A percentile compares a stretch with the other conserved stretches of the same genome.
Conservation (phyloP, 495 filamentous ascomycete species). For the Aeminium ludgeri region DNA sequence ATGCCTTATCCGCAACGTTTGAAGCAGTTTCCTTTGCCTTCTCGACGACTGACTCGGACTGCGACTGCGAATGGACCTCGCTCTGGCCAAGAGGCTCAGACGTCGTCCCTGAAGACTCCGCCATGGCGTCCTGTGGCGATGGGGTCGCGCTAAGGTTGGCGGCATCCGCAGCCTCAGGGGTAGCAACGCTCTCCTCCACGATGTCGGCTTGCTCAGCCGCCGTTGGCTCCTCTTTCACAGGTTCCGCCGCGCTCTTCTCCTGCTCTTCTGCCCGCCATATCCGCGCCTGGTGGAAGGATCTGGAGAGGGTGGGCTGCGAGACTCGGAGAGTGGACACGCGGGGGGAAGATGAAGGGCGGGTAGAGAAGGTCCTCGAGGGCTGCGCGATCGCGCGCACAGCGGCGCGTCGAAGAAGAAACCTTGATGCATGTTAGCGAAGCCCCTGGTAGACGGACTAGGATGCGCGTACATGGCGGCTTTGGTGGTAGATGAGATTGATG, state of each 20-base stretch:
- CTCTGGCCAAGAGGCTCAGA: background rate
- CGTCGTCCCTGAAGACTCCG: constrained; percentile 9
- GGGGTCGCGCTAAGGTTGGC: background rate
- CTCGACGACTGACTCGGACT: constrained; percentile 1
- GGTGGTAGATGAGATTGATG: background rate
- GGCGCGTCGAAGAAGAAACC: constrained; percentile 40
- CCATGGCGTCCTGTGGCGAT: constrained; percentile 3
- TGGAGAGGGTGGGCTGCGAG: background rate
- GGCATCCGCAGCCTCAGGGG: too few relatives aligned
- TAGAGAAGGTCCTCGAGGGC: constrained; percentile 1
- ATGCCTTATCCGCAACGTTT: constrained; percentile 1
- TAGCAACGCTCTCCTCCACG: background rate
- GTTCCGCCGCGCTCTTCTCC: background rate
- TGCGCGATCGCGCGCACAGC: constrained; percentile 33
- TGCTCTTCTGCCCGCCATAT: constrained; percentile 10
- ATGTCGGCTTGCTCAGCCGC: background rate
- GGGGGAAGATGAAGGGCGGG: background rate
- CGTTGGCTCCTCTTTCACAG: background rate
- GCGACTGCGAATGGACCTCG: background rate
- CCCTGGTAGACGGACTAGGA: too few relatives aligned
- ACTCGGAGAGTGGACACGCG: background rate
- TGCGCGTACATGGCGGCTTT: too few relatives aligned
- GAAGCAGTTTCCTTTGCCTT: constrained; percentile 1
- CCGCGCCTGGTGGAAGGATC: constrained; percentile 11
- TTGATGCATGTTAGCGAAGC: constrained; percentile 21